Evolutionary conservation across 116 monocot species (phyloP), one percentile per base, ranked within the genome.

Genomic region (Iris pallida): DNA sequence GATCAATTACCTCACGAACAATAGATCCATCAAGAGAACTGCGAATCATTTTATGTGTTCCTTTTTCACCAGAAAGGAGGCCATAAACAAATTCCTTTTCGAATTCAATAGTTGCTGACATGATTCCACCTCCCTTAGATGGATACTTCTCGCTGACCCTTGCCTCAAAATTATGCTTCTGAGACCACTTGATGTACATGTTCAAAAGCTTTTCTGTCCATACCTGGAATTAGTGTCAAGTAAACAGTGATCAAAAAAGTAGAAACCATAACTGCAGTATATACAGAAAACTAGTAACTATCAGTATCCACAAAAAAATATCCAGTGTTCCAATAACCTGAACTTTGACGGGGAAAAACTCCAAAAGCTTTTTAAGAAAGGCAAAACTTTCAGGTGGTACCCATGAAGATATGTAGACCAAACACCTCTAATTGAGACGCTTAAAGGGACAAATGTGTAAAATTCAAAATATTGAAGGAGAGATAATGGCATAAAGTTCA

Each of bases 121-220:
- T 73, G n/a, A 78, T 61, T 59, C 82, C 86, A 74, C 73, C 56
- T 52, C 53, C 60, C 15, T 63, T 43, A 7, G 78, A 86, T 16
- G 65, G 8, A 71, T 65, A 44, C n/a, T 72, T 82, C 57, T 93
- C 86, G 48, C 68, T 42, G 11, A 89, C 45, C 59, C 82, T 79
- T 15, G 61, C 76, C 55, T 76, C 76, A 54, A 42, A 84, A 41
- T 80, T 84, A 80, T 89, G 78, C 47, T 86, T 93, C 61, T 80
- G 71, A 48, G 93, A 81, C 89, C 93, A 93, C 69, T 57, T 86
- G 13, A 42, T 66, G 56, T 93, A 93, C 93, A 93, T 93, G 55
- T 47, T 59, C 51, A 86, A 20, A 73, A 93, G 65, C 48, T 74
- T 89, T 63, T 89, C 86, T 59, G 82, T 81, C 89, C 89, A 93